Conservation (phyloP, 106 monocot species). For the Dendrobium huoshanense region DNA sequence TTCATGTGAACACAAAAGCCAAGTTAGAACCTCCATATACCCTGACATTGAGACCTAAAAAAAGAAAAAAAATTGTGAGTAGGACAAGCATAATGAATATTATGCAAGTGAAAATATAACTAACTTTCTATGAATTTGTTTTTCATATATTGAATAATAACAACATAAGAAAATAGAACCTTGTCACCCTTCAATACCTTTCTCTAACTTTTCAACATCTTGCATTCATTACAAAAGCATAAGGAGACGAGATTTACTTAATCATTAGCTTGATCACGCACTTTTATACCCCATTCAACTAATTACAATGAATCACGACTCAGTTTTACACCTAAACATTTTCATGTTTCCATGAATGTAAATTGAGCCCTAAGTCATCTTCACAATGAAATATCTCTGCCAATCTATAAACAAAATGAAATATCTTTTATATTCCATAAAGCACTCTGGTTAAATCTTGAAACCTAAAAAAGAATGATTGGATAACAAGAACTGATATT, state of each 20-base stretch:
- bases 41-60: constrained; percentile 79
- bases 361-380: background rate
- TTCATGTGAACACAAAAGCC: constrained; percentile 82
- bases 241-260: background rate
- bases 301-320: background rate
- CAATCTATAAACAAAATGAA: background rate
- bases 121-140: background rate
- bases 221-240: background rate
- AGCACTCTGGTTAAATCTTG: background rate
- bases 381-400: background rate
- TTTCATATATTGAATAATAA: background rate
- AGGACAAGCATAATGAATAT: background rate
- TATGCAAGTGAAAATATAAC: background rate
- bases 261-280: background rate
- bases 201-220: background rate
- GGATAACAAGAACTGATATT: background rate
- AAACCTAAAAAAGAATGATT: background rate
- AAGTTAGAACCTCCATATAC: constrained; percentile 94
- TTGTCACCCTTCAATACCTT: background rate
- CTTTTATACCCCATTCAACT: background rate
- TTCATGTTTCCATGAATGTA: background rate
- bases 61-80: background rate
- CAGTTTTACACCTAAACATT: background rate
- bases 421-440: background rate
- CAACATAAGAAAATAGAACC: background rate